phyloP scores from a whole-genome alignment of 352 stramenopile genomes.

The Globisporangium yorkense region DNA sequence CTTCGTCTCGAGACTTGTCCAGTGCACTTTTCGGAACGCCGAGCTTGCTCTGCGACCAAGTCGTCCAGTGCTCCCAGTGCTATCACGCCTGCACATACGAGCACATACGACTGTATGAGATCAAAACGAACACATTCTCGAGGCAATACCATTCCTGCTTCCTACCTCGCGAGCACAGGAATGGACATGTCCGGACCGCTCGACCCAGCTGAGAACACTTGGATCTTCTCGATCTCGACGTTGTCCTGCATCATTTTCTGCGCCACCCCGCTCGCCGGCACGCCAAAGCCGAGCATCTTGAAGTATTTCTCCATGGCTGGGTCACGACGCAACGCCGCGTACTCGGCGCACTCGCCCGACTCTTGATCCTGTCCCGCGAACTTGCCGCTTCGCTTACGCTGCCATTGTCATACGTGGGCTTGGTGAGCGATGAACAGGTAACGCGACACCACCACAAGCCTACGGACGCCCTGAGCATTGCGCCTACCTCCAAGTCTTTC shows the following conservation, averaged over 20 bases:
- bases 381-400: slow-evolving; percentile 30
- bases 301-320: slow-evolving; percentile 81
- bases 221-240: slow-evolving; percentile 47
- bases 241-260: slow-evolving; percentile 84
- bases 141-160: neutral
- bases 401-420: neutral
- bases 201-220: slow-evolving; percentile 47
- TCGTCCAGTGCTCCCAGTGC: slow-evolving; percentile 3
- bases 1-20: slow-evolving; percentile 61
- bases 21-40: slow-evolving; percentile 76
- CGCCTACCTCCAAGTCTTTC: slow-evolving; percentile 46
- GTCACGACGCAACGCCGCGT: slow-evolving; percentile 46
- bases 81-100: slow-evolving; percentile 4
- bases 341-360: slow-evolving; percentile 36
- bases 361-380: slow-evolving; percentile 4
- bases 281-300: slow-evolving; percentile 78
- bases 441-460: neutral
- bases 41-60: slow-evolving; percentile 32
- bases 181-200: slow-evolving; percentile 14
- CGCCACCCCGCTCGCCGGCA: slow-evolving; percentile 52
- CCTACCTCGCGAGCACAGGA: slow-evolving; percentile 1
- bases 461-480: no score
- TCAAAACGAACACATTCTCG: neutral
- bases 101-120: neutral
- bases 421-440: neutral